These are phyloP conservation scores for Amoeboaphelidium occidentale DNA, from an alignment of 371 early-diverging fungal genomes.

Conservation along the genomic window DNA sequence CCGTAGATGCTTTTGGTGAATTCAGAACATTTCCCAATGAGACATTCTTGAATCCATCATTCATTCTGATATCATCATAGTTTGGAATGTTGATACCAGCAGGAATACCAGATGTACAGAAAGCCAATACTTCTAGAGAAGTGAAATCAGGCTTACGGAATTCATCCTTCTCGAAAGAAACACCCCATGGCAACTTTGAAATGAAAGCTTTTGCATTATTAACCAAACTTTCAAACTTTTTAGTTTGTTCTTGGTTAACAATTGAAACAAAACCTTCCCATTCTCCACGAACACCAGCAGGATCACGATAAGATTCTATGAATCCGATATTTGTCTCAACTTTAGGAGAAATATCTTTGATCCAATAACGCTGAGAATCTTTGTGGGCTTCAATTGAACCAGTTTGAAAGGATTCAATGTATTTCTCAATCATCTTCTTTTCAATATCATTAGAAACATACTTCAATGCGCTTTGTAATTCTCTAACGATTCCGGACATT, in stretches of 20 bases:
- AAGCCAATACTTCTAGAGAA: constrained; percentile 28
- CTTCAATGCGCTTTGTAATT: constrained; percentile 16
- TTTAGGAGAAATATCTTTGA: constrained; percentile 26
- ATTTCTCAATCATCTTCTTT: constrained; percentile 21
- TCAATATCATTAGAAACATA: constrained; percentile 26
- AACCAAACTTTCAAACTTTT: constrained; percentile 25
- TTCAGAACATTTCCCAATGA: constrained; percentile 30
- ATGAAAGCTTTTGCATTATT: constrained; percentile 22
- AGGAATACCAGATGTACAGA: constrained; percentile 25
- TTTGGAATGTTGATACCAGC: constrained; percentile 40
- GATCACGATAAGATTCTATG: constrained; percentile 30
- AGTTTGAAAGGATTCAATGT: constrained; percentile 20
- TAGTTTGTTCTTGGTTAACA: constrained; percentile 32
- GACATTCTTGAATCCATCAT: constrained; percentile 32
- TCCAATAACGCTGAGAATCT: constrained; percentile 29
- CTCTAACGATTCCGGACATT: constrained; percentile 19
- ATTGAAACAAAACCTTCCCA: constrained; percentile 39
- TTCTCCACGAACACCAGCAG: constrained; percentile 33
- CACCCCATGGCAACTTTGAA: constrained; percentile 24
- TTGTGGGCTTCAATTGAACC: constrained; percentile 29
- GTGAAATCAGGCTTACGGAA: constrained; percentile 35
- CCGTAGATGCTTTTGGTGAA: constrained; percentile 21
- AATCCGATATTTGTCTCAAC: constrained; percentile 29
- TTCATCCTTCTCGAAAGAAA: constrained; percentile 25
- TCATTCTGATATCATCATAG: constrained; percentile 25